Base-by-base conservation (phyloP, 1,284 basidiomycete genomes). In the Heterobasidion occidentale region DNA sequence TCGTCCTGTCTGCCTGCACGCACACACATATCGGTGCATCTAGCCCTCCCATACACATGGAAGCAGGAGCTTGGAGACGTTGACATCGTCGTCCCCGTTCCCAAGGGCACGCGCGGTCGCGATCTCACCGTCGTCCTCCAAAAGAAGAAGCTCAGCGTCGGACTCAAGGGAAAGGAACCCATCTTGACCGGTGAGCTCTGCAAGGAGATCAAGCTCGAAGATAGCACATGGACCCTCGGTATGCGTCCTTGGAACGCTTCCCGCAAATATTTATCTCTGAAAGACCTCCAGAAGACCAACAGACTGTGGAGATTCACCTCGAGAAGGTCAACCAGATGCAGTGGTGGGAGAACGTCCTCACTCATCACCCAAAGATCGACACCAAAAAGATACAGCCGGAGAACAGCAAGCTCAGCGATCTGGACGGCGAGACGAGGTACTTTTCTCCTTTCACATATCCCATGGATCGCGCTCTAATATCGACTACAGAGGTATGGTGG, bases 311-410 rank as follows among this genome's bases (percentile, higher is more conserved):
- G 36, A 78, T 96, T 56, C 90, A 94, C 66, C 79, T 97, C 42
- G 94, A 97, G 70, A 97, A 97, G 70, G 64, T 89, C 56, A 92
- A 94, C 71, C 74, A 87, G 63, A 83, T 88, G 71, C 84, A 91
- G 56, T 99, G 97, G 97, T 99, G 97, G 97, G 92, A 94, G 68
- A 94, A 98, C 68, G 90, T 99, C 59, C 77, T 99, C 58, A 90
- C 88, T 2, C 91, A 95, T 67, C 93, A 98, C 66, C 94, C 97
- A 9, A 97, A 94, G 78, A 90, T 99, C 75, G 92, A 99, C 69
- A 98, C 95, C 11, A 90, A 83, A 53, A 98, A 98, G 77, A 98
- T 99, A 64, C 86, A 90, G 62, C 97, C 97, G 0, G 87, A 91
- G 65, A 96, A 97, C 69, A 95, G 94, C 65, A 97, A 97, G 69